These are phyloP conservation scores for Entophlyctis helioformis DNA, from an alignment of 192 early-diverging fungal species.

Conservation along the genomic window DNA sequence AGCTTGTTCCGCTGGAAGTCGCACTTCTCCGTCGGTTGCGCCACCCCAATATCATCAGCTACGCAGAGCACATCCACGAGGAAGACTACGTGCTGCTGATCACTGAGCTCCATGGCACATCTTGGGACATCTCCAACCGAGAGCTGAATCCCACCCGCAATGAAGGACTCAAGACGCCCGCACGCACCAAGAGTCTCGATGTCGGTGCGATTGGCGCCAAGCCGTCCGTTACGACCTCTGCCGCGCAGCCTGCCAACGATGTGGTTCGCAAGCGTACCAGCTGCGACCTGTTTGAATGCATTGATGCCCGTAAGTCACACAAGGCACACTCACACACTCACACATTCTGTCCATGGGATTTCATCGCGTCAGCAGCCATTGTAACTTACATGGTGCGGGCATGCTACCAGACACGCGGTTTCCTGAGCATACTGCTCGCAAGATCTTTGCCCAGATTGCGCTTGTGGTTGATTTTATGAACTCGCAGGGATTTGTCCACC, in stretches of 20 bases:
- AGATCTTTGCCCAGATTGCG: constrained; percentile 33
- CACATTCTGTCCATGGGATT: too few relatives aligned
- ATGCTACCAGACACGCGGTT: constrained; percentile 25
- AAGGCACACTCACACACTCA: too few relatives aligned
- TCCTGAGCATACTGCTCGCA: constrained; percentile 7
- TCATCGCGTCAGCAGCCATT: too few relatives aligned
- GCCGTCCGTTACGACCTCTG: too few relatives aligned
- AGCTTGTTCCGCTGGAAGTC: constrained; percentile 23
- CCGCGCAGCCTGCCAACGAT: too few relatives aligned
- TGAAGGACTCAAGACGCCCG: too few relatives aligned
- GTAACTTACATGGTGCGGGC: too few relatives aligned
- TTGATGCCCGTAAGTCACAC: constrained; percentile 18
- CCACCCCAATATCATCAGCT: constrained; percentile 36
- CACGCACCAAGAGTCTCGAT: too few relatives aligned
- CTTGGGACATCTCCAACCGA: constrained; percentile 23
- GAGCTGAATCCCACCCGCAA: constrained; percentile 18
- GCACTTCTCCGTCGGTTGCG: constrained; percentile 12
- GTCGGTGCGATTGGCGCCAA: too few relatives aligned
- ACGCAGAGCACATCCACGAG: constrained; percentile 29
- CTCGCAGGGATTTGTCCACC: constrained; percentile 19
- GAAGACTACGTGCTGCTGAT: constrained; percentile 28
- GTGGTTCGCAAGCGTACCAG: too few relatives aligned
- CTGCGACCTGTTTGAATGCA: constrained; percentile 42
- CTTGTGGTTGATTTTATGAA: constrained; percentile 28
- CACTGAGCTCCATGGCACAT: constrained; percentile 34